phyloP scores from a whole-genome alignment of 306 rosid species.

The Citrullus amarus region DNA sequence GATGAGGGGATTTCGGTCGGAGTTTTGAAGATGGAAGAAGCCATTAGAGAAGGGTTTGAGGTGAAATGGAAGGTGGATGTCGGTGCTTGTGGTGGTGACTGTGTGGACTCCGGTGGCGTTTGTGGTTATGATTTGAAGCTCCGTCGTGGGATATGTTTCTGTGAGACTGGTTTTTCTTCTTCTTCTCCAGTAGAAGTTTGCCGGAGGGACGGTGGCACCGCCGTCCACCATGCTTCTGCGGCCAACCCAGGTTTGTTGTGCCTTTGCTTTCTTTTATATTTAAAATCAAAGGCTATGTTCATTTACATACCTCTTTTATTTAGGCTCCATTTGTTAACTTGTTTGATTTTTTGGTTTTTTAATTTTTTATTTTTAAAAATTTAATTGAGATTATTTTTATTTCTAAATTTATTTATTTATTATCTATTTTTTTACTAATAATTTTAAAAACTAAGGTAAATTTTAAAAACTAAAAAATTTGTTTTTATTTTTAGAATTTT shows the following conservation, averaged over 20 bases:
- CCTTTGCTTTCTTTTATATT: not conserved
- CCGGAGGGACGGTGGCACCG: not conserved
- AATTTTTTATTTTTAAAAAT: no score
- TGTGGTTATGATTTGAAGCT: not conserved
- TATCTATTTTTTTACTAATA: no score
- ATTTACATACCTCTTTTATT: no score
- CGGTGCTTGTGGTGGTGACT: not conserved
- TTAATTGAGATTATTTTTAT: no score
- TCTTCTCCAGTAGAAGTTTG: not conserved
- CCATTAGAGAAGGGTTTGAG: slow-evolving; percentile 6
- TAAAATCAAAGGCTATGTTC: no score
- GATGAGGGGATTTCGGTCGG: not conserved
- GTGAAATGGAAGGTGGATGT: not conserved
- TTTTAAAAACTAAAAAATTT: no score
- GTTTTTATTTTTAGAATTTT: no score
- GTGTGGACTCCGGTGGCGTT: not conserved
- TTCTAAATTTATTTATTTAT: no score
- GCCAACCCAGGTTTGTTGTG: not conserved
- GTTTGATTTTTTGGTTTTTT: no score
- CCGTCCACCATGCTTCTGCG: not conserved
- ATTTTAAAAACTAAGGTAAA: no score
- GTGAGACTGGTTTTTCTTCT: not conserved
- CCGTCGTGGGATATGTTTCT: not conserved
- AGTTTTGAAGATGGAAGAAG: not conserved
- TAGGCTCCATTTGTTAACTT: no score